Evolutionary conservation across 352 stramenopile genomes (phyloP).

Genomic region (Phytophthora tubulina): DNA sequence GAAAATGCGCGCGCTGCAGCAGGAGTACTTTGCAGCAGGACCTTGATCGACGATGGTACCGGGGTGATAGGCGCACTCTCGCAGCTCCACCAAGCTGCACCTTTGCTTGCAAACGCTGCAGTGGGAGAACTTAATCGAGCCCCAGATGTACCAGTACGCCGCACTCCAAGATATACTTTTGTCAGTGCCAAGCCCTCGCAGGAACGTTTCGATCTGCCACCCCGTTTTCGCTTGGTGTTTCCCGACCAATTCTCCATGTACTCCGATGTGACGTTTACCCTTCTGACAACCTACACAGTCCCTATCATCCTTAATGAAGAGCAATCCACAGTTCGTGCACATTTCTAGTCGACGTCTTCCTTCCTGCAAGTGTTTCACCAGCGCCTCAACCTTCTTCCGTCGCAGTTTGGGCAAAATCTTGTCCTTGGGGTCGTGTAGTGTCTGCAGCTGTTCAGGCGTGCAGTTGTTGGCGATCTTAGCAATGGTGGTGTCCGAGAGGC

Average conservation of each 20-base stretch:
- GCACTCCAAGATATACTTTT: conserved; percentile 65
- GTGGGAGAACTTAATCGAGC: conserved; percentile 59
- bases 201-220: conserved; percentile 61
- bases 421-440: conserved; percentile 83
- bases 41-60: conserved; percentile 51
- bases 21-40: conserved; percentile 57
- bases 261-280: conserved; percentile 49
- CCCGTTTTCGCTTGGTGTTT: conserved; percentile 49
- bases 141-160: conserved; percentile 89
- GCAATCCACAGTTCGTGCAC: conserved; percentile 55
- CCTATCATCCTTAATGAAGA: conserved; percentile 50
- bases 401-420: conserved; percentile 90
- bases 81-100: conserved; percentile 55
- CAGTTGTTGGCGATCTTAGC: conserved; percentile 74
- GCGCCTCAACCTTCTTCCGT: conserved; percentile 80
- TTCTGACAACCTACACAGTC: conserved; percentile 41
- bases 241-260: conserved; percentile 62
- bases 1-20: conserved; percentile 60
- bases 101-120: conserved; percentile 58
- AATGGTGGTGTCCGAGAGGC: conserved; percentile 81
- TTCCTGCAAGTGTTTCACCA: conserved; percentile 54
- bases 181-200: conserved; percentile 50
- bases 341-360: conserved; percentile 36
- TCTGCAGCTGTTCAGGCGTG: conserved; percentile 65
- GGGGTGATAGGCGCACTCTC: conserved; percentile 60